These are phyloP conservation scores for Erythrobasidium hasegawianum DNA, from an alignment of 1,284 basidiomycete genomes.

Conservation along the genomic window DNA sequence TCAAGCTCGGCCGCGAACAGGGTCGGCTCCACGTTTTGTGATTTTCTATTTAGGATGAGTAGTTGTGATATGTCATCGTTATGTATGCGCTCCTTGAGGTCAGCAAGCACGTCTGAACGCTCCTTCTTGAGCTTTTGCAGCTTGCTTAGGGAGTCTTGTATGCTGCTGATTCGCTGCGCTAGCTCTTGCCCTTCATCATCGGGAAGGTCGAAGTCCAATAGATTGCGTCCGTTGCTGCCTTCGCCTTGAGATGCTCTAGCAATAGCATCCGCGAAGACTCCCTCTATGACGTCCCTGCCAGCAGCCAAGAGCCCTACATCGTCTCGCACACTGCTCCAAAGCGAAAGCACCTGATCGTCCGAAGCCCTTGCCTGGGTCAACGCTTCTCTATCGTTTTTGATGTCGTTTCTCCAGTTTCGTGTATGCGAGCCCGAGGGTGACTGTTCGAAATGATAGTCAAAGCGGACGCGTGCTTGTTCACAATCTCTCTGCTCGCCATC, in stretches of 20 bases:
- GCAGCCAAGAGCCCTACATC: slow-evolving; percentile 68
- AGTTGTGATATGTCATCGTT: slow-evolving; percentile 93
- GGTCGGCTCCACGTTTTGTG: slow-evolving; percentile 74
- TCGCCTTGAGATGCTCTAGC: slow-evolving; percentile 10
- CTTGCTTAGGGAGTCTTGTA: slow-evolving; percentile 69
- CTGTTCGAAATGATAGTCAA: slow-evolving; percentile 84
- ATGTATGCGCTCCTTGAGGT: slow-evolving; percentile 93
- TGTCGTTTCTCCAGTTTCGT: slow-evolving; percentile 67
- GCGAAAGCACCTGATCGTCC: slow-evolving; percentile 67
- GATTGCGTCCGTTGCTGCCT: slow-evolving; percentile 38
- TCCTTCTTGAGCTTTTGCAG: slow-evolving; percentile 79
- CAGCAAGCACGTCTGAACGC: slow-evolving; percentile 78
- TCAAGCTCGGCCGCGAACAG: slow-evolving; percentile 90
- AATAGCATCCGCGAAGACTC: slow-evolving; percentile 60
- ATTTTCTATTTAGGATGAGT: slow-evolving; percentile 83
- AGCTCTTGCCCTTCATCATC: slow-evolving; percentile 63
- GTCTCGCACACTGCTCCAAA: slow-evolving; percentile 69
- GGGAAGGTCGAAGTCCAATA: slow-evolving; percentile 60
- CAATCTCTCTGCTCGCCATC: slow-evolving; percentile 50
- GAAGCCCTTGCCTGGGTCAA: slow-evolving; percentile 74
- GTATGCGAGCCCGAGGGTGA: slow-evolving; percentile 73
- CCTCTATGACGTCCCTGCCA: slow-evolving; percentile 60
- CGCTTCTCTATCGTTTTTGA: slow-evolving; percentile 72
- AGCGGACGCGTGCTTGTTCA: slow-evolving; percentile 59
- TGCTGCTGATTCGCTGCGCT: slow-evolving; percentile 64